phyloP scores from a whole-genome alignment of 2,329 filamentous ascomycete species.

The Annulohypoxylon truncatum region DNA sequence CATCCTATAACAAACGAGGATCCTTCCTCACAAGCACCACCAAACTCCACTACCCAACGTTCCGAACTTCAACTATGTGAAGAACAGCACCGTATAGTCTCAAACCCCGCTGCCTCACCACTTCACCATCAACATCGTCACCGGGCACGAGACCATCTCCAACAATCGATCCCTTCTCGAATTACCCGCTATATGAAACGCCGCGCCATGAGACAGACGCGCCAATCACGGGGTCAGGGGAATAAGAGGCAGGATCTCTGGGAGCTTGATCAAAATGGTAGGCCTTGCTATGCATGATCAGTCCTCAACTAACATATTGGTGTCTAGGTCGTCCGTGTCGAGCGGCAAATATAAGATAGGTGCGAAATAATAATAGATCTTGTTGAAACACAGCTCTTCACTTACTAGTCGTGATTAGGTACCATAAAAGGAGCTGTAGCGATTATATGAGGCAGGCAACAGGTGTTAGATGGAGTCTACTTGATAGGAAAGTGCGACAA shows the following conservation, averaged over 20 bases:
- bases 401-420: no score
- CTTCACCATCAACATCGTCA: neutral
- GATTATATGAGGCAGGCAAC: no score
- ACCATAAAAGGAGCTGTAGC: no score
- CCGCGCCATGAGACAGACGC: neutral
- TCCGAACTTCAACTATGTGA: neutral
- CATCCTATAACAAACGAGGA: neutral
- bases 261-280: neutral
- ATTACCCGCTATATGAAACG: neutral
- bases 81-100: neutral
- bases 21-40: neutral
- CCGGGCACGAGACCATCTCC: neutral
- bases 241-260: neutral
- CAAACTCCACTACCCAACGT: neutral
- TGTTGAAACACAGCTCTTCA: no score
- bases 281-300: neutral
- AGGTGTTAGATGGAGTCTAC: no score
- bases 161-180: neutral
- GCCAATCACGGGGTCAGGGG: neutral
- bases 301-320: neutral
- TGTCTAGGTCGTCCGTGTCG: neutral
- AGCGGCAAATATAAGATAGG: neutral
- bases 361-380: no score
- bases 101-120: neutral
- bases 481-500: no score